phyloP scores from a whole-genome alignment of 208 protist species.

The Trypanosoma cruzi region DNA sequence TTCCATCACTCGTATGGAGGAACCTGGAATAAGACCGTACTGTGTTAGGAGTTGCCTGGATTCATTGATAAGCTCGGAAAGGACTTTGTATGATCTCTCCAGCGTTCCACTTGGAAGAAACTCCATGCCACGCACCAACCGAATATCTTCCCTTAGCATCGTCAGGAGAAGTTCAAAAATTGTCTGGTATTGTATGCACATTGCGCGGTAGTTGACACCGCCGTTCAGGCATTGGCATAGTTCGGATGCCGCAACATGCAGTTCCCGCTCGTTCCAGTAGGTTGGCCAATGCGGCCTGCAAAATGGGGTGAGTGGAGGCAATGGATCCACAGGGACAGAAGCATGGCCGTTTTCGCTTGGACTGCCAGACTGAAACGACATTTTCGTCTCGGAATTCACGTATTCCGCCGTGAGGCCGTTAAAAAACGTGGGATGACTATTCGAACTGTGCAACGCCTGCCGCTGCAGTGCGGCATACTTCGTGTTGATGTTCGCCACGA shows the following conservation, averaged over 20 bases:
- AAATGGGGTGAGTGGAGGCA: not conserved
- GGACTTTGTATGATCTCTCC: conserved; percentile 9
- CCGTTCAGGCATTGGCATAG: conserved; percentile 78
- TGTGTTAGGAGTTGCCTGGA: conserved; percentile 30
- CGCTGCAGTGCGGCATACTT: conserved; percentile 17
- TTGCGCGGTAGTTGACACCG: conserved; percentile 74
- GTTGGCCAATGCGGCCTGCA: conserved; percentile 2
- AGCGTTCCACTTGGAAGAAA: conserved; percentile 30
- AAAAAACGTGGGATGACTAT: not conserved
- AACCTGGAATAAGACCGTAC: conserved; percentile 14
- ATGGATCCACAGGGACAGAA: not conserved
- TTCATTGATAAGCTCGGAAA: conserved; percentile 16
- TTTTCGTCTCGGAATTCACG: not conserved
- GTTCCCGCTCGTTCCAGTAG: conserved; percentile 67
- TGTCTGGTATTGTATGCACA: conserved; percentile 60
- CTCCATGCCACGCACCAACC: conserved; percentile 32
- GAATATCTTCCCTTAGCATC: conserved; percentile 56
- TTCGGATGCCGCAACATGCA: conserved; percentile 66
- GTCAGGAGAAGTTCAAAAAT: conserved; percentile 48
- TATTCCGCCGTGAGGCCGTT: not conserved
- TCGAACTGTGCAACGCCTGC: not conserved
- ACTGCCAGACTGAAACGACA: not conserved
- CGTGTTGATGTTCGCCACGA: conserved; percentile 21
- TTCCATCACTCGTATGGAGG: not conserved
- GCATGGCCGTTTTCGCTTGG: not conserved